Percentiles rank a stretch among this genome's conserved stretches.
Conservation (phyloP, 306 rosid species). For the Lotus japonicus region DNA sequence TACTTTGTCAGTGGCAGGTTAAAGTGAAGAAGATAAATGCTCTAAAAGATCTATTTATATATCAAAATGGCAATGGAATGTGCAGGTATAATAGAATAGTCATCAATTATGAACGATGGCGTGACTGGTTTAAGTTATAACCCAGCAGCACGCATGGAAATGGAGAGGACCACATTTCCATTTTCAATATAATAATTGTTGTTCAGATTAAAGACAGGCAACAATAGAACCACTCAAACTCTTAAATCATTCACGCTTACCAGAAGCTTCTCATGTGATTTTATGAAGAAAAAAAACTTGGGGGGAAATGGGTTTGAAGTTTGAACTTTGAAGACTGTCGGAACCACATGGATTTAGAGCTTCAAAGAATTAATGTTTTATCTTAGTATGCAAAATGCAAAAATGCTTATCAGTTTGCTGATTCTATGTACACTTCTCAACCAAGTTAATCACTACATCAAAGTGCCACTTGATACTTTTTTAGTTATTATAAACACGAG, state of each 20-base stretch:
- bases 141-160: background rate
- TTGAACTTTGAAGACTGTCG: background rate
- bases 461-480: background rate
- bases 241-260: background rate
- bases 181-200: constrained; percentile 8
- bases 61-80: constrained; percentile 16
- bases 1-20: constrained; percentile 7
- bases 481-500: background rate
- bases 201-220: background rate
- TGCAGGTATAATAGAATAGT: no score
- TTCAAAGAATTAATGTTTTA: background rate
- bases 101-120: no score
- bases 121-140: constrained; percentile 10
- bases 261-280: background rate
- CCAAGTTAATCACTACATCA: background rate
- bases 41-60: background rate
- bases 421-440: no score
- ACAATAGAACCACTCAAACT: background rate
- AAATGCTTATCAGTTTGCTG: background rate
- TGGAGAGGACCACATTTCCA: constrained; percentile 48
- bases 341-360: background rate
- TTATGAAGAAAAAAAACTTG: background rate
- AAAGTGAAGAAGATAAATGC: background rate
- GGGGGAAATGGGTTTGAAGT: background rate
- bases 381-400: background rate